Evolutionary conservation across 2,329 filamentous ascomycete genomes (phyloP).

Genomic region (Phialemonium atrogriseum): DNA sequence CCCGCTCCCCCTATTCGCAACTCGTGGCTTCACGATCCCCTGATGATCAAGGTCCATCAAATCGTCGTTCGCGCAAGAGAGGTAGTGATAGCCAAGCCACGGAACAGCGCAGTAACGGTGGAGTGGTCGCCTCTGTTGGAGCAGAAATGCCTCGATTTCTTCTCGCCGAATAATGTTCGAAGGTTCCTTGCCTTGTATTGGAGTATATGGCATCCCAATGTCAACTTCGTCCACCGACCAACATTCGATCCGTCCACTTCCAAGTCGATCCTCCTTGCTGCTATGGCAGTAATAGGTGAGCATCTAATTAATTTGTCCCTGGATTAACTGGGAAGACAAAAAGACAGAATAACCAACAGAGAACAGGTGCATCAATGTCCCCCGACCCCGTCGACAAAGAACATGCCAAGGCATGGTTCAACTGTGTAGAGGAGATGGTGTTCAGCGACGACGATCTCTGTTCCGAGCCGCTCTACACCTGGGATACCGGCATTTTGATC

Average conservation of each 20-base stretch:
- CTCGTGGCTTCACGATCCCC: conserved; percentile 20
- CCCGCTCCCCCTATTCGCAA: conserved; percentile 7
- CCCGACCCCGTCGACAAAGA: conserved; percentile 20
- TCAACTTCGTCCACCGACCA: conserved; percentile 24
- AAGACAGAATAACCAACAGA: conserved; percentile 4
- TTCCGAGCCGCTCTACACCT: conserved; percentile 16
- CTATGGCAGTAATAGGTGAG: conserved; percentile 25
- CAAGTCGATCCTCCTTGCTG: conserved; percentile 21
- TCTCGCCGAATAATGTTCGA: conserved; percentile 17
- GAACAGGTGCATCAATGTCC: conserved; percentile 19
- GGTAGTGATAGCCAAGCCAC: conserved; percentile 23
- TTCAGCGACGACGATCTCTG: conserved; percentile 27
- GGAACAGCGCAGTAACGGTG: conserved; percentile 23
- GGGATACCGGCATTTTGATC: conserved; percentile 10
- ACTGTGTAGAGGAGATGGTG: conserved; percentile 28
- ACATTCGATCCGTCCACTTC: conserved; percentile 21
- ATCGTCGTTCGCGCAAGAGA: conserved; percentile 24
- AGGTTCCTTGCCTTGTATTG: conserved; percentile 25
- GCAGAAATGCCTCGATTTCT: conserved; percentile 17
- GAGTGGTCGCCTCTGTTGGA: conserved; percentile 24
- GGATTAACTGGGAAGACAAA: not conserved
- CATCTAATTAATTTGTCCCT: not conserved
- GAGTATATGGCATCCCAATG: conserved; percentile 27
- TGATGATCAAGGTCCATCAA: conserved; percentile 25
- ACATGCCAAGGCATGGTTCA: conserved; percentile 25